phyloP scores from a whole-genome alignment of 306 rosid species.

The Corylus americana region DNA sequence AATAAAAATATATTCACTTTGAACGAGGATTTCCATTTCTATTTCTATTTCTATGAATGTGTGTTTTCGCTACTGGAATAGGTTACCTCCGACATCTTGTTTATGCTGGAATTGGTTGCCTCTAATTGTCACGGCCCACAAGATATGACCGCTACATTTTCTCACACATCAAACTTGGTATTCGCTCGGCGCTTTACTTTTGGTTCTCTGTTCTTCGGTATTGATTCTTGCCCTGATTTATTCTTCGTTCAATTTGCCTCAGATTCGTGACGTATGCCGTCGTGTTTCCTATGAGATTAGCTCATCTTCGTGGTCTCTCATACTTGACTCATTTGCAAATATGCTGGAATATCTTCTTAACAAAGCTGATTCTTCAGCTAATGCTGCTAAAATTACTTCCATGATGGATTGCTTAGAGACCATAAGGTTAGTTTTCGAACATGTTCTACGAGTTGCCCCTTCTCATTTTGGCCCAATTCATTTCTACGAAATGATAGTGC shows the following conservation, averaged over 20 bases:
- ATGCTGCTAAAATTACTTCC: conserved; percentile 34
- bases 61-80: conserved; percentile 15
- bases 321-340: conserved; percentile 50
- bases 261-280: conserved; percentile 67
- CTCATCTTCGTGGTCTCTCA: conserved; percentile 50
- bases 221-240: neutral
- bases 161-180: conserved; percentile 66
- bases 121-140: conserved; percentile 26
- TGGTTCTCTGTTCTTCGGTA: neutral
- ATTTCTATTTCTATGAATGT: neutral
- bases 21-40: neutral
- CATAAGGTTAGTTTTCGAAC: conserved; percentile 49
- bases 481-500: neutral
- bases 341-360: conserved; percentile 48
- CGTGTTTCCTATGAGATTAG: conserved; percentile 53
- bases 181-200: neutral
- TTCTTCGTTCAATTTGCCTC: conserved; percentile 1
- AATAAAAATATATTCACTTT: neutral
- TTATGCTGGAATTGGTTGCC: conserved; percentile 57
- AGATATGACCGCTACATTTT: conserved; percentile 34
- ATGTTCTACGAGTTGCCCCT: neutral
- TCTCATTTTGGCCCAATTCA: neutral
- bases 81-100: conserved; percentile 78
- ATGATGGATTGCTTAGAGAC: conserved; percentile 60
- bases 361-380: conserved; percentile 16